Conservation (phyloP, 257 asterid genomes). For the Fraxinus anomala region DNA sequence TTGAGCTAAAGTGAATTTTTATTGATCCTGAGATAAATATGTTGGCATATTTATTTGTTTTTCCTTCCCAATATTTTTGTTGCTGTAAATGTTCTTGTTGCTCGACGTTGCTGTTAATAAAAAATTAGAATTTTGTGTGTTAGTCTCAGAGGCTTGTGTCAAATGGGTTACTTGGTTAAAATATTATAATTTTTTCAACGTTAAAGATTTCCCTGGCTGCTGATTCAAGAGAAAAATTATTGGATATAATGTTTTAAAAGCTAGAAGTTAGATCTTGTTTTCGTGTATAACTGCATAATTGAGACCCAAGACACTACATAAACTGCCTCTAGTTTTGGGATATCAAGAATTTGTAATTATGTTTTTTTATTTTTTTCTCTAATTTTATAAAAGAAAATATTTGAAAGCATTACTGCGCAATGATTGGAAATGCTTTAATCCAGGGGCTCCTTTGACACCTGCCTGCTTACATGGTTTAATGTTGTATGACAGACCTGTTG, state of each 20-base stretch:
- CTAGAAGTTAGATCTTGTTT: not conserved
- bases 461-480: not conserved
- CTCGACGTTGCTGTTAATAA: not conserved
- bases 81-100: not conserved
- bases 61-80: not conserved
- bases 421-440: not conserved
- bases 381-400: not conserved
- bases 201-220: not conserved
- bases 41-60: not conserved
- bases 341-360: not conserved
- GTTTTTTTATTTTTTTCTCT: not conserved
- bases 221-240: not conserved
- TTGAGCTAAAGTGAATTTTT: constrained; percentile 13
- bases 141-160: not conserved
- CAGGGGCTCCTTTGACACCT: not conserved
- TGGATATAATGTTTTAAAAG: not conserved
- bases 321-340: constrained; percentile 1
- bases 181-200: not conserved
- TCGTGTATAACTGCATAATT: not conserved
- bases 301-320: not conserved
- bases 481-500: not conserved
- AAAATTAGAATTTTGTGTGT: not conserved
- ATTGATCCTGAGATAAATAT: not conserved
- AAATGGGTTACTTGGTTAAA: not conserved
- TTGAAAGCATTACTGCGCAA: not conserved